A percentile compares a stretch with the other conserved stretches of the same genome.
Conservation (phyloP, 768 basidiomycete species). For the Floccularia luteovirens region DNA sequence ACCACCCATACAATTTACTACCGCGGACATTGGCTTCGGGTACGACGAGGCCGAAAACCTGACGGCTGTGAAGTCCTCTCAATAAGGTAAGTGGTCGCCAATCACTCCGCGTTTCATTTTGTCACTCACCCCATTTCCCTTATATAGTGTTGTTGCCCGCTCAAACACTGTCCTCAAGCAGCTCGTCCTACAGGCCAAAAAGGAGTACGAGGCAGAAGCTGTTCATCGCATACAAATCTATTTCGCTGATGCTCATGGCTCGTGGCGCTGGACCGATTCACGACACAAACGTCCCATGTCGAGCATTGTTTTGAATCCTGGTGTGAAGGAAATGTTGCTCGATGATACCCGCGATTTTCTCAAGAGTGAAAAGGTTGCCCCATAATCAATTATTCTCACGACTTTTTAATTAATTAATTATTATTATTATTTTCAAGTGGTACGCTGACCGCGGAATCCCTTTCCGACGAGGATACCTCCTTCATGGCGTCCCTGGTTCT, state of each 20-base stretch:
- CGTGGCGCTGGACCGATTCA: conserved; percentile 85
- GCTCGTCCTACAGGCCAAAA: conserved; percentile 85
- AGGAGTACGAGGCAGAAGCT: conserved; percentile 81
- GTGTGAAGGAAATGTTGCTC: conserved; percentile 85
- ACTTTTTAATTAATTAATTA: not conserved
- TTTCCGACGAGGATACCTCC: conserved; percentile 81
- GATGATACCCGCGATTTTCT: conserved; percentile 80
- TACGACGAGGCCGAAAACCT: conserved; percentile 60
- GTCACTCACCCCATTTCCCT: conserved; percentile 1
- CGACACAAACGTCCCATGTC: conserved; percentile 85
- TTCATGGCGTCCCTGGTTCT: conserved; percentile 79
- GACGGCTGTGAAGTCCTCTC: conserved; percentile 72
- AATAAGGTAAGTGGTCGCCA: conserved; percentile 44
- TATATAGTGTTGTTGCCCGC: conserved; percentile 68
- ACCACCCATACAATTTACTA: conserved; percentile 88
- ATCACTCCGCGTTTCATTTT: not conserved
- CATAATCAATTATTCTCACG: conserved; percentile 3
- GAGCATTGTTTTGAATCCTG: conserved; percentile 81
- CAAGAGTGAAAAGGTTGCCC: conserved; percentile 65
- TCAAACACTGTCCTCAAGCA: conserved; percentile 81
- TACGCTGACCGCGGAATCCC: conserved; percentile 92
- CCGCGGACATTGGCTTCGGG: conserved; percentile 76
- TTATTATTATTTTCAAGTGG: conserved; percentile 41
- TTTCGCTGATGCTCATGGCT: conserved; percentile 82
- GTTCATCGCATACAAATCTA: conserved; percentile 86